Evolutionary conservation across 208 protist genomes (phyloP), one percentile per base, ranked within the genome.

Genomic region (Trypanosoma conorhini): DNA sequence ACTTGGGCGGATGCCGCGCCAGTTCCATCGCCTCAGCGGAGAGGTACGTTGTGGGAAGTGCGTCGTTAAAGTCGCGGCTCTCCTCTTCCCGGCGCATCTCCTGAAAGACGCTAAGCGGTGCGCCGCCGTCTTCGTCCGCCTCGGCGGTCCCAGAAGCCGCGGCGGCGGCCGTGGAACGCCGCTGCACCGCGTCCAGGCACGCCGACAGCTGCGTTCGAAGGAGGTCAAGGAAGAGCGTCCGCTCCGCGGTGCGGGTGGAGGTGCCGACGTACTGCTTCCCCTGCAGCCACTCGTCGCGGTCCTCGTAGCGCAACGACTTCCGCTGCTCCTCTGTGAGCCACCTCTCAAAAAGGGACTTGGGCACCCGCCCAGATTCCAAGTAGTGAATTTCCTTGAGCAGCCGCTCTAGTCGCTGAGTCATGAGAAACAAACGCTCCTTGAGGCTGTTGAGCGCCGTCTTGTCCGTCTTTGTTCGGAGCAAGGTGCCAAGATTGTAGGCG

Each of bases 61-160:
- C 60, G 30, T 91, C 74, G 58, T 96, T 94, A 51, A 81, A 78
- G 48, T 92, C 83, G 7, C 88, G 75, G 21, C 55, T 76, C 69
- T 94, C 91, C 60, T 92, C 86, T 67, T 96, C 88, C 5, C 79
- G 83, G n/a, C 79, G 79, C 91, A 96, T 96, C 66, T 96, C 87
- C 57, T 94, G 86, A 75, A 96, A 96, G 19, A 96, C 87, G 59
- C 88, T 96, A 22, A 87, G 74, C 24, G 85, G 82, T 12, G 89
- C 82, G 57, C 88, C 91, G 62, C 91, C 88, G 19, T 86, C 81
- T 35, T 84, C 84, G 15, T 69, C 62, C n/a, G 31, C 58, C 17
- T 13, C n/a, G 1, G 35, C 38, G 30, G 42, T 40, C 5, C 38
- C 15, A 0, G 40, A 26, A 33, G 26, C 19, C 24, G 38, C 28